A percentile compares a stretch with the other conserved stretches of the same genome.
These are phyloP conservation scores for Scleroderma citrinum DNA, from an alignment of 768 basidiomycete species.

Conservation along the genomic window DNA sequence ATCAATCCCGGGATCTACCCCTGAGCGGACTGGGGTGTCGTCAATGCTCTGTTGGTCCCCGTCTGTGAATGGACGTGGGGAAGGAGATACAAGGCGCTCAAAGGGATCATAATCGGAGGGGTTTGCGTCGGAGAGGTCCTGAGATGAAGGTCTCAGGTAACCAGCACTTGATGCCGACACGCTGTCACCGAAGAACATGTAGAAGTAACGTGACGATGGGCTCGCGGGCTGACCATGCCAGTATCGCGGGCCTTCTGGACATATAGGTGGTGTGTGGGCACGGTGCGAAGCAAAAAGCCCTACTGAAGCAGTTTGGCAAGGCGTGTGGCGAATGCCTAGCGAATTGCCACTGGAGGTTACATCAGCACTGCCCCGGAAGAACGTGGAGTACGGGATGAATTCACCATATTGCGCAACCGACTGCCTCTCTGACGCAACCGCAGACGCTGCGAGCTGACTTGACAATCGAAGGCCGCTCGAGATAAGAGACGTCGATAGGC, in stretches of 20 bases:
- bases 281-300: constrained; percentile 30
- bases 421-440: constrained; percentile 61
- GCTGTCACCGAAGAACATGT: constrained; percentile 44
- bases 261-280: constrained; percentile 18
- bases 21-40: not conserved
- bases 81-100: constrained; percentile 33
- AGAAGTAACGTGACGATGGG: constrained; percentile 23
- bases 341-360: constrained; percentile 50
- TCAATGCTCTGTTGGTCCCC: constrained; percentile 16
- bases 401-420: constrained; percentile 59
- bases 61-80: constrained; percentile 33
- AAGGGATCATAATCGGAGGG: constrained; percentile 34
- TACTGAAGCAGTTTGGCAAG: constrained; percentile 52
- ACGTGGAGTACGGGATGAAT: constrained; percentile 8
- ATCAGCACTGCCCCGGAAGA: constrained; percentile 8
- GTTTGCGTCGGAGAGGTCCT: constrained; percentile 13
- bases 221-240: constrained; percentile 30
- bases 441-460: constrained; percentile 52
- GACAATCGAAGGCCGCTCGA: constrained; percentile 43
- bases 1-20: constrained; percentile 28
- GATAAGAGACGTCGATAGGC: constrained; percentile 51
- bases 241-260: constrained; percentile 38
- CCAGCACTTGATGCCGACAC: constrained; percentile 26
- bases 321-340: constrained; percentile 56
- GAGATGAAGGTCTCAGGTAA: not conserved